Conservation (phyloP, 495 filamentous ascomycete genomes). For the Penicillium coprophilum region DNA sequence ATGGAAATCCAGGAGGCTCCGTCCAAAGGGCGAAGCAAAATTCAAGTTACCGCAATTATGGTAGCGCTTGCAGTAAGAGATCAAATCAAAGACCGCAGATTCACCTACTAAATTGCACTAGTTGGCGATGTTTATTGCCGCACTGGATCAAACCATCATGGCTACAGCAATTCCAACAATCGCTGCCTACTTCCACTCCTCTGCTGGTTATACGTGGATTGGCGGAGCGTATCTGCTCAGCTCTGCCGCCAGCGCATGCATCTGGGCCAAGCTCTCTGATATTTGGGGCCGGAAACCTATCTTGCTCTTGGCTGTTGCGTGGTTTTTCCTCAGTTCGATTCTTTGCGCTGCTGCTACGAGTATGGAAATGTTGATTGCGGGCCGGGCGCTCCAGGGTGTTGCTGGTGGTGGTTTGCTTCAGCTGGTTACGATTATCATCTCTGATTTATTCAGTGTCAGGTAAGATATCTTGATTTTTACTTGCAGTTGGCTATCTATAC, state of each 20-base stretch:
- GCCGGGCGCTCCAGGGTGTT: slow-evolving; percentile 54
- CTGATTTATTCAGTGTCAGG: slow-evolving; percentile 60
- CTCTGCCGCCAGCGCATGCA: slow-evolving; percentile 51
- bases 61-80: slow-evolving; percentile 28
- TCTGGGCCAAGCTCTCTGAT: slow-evolving; percentile 59
- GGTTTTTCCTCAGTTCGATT: slow-evolving; percentile 45
- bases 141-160: slow-evolving; percentile 62
- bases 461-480: slow-evolving; percentile 23
- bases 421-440: slow-evolving; percentile 54
- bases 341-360: slow-evolving; percentile 48
- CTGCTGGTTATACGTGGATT: slow-evolving; percentile 65
- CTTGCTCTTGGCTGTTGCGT: slow-evolving; percentile 44
- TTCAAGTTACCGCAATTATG: slow-evolving; percentile 29
- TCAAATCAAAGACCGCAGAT: background rate
- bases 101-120: slow-evolving; percentile 3
- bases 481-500: background rate
- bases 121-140: slow-evolving; percentile 53
- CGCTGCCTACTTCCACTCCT: slow-evolving; percentile 55
- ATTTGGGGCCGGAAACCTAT: slow-evolving; percentile 63
- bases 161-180: slow-evolving; percentile 62
- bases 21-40: slow-evolving; percentile 16
- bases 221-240: slow-evolving; percentile 63
- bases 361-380: slow-evolving; percentile 57
- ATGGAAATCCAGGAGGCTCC: slow-evolving; percentile 22
- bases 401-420: slow-evolving; percentile 55